These are phyloP conservation scores for Microglena sp. DNA, from an alignment of 139 green algal genomes.

Conservation along the genomic window DNA sequence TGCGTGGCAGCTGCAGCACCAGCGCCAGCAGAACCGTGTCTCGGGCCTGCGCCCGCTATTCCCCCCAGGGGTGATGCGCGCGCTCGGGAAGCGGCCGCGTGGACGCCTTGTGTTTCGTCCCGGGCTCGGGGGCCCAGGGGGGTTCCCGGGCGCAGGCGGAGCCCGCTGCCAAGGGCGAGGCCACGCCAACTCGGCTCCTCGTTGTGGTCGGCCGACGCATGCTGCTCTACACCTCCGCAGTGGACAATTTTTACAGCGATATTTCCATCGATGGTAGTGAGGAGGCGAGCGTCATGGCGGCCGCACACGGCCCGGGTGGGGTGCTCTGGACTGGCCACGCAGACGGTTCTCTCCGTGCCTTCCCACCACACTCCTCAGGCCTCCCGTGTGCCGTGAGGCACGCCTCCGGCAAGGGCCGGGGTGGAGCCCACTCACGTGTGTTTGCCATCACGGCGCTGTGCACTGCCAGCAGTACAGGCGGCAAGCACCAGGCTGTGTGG, in stretches of 20 bases:
- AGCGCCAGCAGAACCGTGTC: no score
- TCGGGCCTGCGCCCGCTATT: no score
- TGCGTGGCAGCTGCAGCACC: no score
- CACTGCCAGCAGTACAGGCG: no score
- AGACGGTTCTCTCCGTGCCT: conserved; percentile 3
- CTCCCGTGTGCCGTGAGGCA: background rate
- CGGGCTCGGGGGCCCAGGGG: no score
- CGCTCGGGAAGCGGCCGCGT: no score
- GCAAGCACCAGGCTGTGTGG: conserved; percentile 4
- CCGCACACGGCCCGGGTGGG: background rate
- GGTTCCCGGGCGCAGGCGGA: no score
- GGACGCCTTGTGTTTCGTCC: no score
- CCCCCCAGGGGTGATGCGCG: no score
- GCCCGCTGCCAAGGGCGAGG: no score
- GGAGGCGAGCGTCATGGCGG: background rate
- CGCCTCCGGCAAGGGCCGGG: background rate
- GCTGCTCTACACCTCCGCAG: conserved; percentile 1
- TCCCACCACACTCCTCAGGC: background rate
- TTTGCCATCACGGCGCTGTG: conserved; percentile 6
- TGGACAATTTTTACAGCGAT: conserved; percentile 1
- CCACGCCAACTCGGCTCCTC: no score
- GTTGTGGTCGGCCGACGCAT: background rate
- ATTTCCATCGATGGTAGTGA: background rate
- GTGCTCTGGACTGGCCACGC: conserved; percentile 6
- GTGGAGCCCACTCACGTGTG: background rate